Conservation (phyloP, 2,329 filamentous ascomycete genomes). For the Cladosporium sp. region DNA sequence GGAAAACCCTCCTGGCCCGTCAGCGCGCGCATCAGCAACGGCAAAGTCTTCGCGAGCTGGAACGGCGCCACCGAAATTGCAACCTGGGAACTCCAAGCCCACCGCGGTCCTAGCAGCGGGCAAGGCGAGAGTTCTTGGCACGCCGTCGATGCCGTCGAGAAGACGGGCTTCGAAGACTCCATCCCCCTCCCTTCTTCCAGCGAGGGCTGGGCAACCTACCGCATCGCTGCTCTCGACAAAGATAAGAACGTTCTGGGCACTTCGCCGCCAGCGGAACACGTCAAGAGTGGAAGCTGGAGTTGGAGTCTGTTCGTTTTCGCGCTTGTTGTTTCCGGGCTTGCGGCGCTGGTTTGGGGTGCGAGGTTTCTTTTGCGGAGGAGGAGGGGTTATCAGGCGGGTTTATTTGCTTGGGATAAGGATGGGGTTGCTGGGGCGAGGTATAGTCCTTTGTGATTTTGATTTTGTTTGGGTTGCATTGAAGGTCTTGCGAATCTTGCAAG, state of each 20-base stretch:
- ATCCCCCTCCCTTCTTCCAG: conserved; percentile 16
- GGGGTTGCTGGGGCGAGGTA: conserved; percentile 1
- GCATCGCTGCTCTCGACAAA: conserved; percentile 22
- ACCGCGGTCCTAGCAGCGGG: background rate
- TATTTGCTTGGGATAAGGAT: conserved; percentile 5
- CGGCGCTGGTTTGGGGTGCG: background rate
- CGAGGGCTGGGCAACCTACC: conserved; percentile 13
- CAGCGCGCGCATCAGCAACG: conserved; percentile 19
- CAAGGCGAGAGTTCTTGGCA: conserved; percentile 4
- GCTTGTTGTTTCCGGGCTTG: background rate
- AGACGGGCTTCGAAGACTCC: conserved; percentile 16
- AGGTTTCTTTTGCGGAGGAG: conserved; percentile 1
- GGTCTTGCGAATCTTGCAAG: too few relatives aligned
- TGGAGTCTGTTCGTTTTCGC: conserved; percentile 6
- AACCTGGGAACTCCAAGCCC: conserved; percentile 38
- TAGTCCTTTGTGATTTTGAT: background rate
- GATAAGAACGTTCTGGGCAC: conserved; percentile 18
- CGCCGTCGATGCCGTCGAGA: background rate
- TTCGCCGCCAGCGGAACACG: background rate
- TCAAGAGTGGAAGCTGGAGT: conserved; percentile 1
- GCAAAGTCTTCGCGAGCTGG: conserved; percentile 48
- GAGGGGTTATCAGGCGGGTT: conserved; percentile 6
- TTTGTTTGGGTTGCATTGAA: too few relatives aligned
- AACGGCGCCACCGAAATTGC: conserved; percentile 46
- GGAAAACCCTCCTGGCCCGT: conserved; percentile 23